These are phyloP conservation scores for Grosmannia penicillata DNA, from an alignment of 2,329 filamentous ascomycete genomes.

Conservation along the genomic window DNA sequence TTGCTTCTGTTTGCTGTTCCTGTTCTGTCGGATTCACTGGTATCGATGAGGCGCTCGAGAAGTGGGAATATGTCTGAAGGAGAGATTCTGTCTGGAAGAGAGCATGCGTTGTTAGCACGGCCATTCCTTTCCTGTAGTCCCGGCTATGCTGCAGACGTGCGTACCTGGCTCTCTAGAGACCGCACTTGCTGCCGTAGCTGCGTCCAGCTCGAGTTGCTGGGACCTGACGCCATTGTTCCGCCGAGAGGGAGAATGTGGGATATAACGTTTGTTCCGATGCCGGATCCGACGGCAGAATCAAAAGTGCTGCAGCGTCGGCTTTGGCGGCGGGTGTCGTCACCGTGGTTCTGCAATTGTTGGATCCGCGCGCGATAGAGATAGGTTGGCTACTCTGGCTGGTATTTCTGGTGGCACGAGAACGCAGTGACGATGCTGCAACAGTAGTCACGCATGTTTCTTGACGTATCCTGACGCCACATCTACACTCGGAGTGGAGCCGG, in stretches of 20 bases:
- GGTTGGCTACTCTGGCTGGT: too few relatives aligned
- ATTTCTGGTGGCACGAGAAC: too few relatives aligned
- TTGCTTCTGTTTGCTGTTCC: slow-evolving; percentile 63
- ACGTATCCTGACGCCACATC: neutral
- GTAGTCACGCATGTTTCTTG: too few relatives aligned
- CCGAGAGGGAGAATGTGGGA: too few relatives aligned
- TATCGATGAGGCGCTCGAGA: slow-evolving; percentile 64
- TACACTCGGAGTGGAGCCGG: neutral
- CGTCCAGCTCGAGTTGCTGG: slow-evolving; percentile 55
- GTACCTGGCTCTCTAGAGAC: slow-evolving; percentile 77
- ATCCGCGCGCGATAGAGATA: neutral
- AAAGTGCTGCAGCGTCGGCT: too few relatives aligned
- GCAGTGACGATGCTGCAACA: too few relatives aligned
- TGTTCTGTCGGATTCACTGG: slow-evolving; percentile 74
- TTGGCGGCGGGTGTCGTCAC: too few relatives aligned
- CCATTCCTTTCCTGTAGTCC: too few relatives aligned
- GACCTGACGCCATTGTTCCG: slow-evolving; percentile 8
- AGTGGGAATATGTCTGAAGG: slow-evolving; percentile 83
- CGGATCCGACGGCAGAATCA: too few relatives aligned
- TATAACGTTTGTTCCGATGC: too few relatives aligned
- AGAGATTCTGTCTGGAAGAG: slow-evolving; percentile 63
- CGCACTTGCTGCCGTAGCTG: slow-evolving; percentile 88
- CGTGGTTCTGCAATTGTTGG: too few relatives aligned
- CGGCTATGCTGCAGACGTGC: too few relatives aligned
- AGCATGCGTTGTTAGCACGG: neutral